These are phyloP conservation scores for Craterostigma plantagineum DNA, from an alignment of 257 asterid species.

Conservation along the genomic window DNA sequence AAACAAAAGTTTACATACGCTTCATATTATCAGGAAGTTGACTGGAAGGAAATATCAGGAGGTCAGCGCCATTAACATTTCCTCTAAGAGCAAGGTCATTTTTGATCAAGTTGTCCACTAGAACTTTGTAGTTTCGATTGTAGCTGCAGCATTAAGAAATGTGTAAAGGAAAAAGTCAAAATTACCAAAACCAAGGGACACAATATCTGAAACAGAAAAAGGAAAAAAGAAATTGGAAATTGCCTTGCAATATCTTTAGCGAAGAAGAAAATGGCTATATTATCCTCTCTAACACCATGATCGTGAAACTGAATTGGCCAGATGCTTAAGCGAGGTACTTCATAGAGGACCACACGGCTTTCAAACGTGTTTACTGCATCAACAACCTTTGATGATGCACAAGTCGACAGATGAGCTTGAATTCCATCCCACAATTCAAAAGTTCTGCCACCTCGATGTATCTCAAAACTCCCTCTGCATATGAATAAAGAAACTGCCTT, in stretches of 20 bases:
- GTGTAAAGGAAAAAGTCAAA: background rate
- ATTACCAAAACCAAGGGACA: background rate
- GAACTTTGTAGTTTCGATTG: slow-evolving; percentile 46
- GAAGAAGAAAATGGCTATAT: slow-evolving; percentile 66
- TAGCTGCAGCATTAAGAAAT: slow-evolving; percentile 36
- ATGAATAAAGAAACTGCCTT: slow-evolving; percentile 6
- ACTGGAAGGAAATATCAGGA: slow-evolving; percentile 72
- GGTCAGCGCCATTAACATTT: slow-evolving; percentile 54
- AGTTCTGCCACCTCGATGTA: slow-evolving; percentile 31
- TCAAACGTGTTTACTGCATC: slow-evolving; percentile 44
- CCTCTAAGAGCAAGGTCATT: slow-evolving; percentile 74
- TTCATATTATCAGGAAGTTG: slow-evolving; percentile 69
- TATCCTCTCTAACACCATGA: slow-evolving; percentile 57
- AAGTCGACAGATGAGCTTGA: slow-evolving; percentile 70
- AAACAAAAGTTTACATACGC: slow-evolving; percentile 26
- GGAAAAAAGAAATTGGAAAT: slow-evolving; percentile 9
- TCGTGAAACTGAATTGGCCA: slow-evolving; percentile 88
- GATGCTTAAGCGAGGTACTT: slow-evolving; percentile 60
- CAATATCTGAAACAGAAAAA: background rate
- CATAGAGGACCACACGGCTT: slow-evolving; percentile 30
- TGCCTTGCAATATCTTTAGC: slow-evolving; percentile 65
- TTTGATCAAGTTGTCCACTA: slow-evolving; percentile 64
- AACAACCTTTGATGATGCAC: slow-evolving; percentile 54
- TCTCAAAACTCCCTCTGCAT: slow-evolving; percentile 70
- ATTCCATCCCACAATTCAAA: slow-evolving; percentile 49